Percentiles rank a stretch among this genome's conserved stretches.
Evolutionary conservation across 2,329 filamentous ascomycete genomes (phyloP).

Genomic region (Teratosphaeria pseudoeucalypti): DNA sequence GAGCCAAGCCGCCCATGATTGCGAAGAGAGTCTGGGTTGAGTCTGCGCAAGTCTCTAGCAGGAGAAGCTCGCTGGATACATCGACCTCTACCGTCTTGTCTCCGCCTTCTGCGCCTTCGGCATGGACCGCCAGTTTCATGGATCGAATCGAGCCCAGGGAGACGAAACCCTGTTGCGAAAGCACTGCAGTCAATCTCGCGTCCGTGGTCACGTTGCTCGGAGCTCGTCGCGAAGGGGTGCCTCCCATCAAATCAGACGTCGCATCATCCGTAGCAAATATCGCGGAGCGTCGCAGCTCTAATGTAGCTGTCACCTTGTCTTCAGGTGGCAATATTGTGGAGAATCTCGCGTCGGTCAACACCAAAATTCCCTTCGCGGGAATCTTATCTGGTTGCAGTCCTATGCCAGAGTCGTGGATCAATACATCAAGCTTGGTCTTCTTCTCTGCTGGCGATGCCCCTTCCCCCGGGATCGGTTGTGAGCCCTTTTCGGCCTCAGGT

Average conservation of each 20-base stretch:
- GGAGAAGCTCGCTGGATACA: slow-evolving; percentile 72
- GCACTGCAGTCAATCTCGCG: slow-evolving; percentile 29
- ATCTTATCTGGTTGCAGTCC: slow-evolving; percentile 73
- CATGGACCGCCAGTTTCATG: slow-evolving; percentile 46
- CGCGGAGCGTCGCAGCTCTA: slow-evolving; percentile 69
- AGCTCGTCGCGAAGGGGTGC: not conserved
- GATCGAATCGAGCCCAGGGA: slow-evolving; percentile 80
- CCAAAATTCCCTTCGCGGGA: slow-evolving; percentile 64
- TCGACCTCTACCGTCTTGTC: slow-evolving; percentile 67
- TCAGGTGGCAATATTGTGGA: slow-evolving; percentile 57
- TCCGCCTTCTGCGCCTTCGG: slow-evolving; percentile 53
- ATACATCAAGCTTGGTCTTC: slow-evolving; percentile 56
- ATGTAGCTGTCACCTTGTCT: slow-evolving; percentile 50
- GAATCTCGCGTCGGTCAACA: slow-evolving; percentile 67
- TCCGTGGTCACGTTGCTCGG: slow-evolving; percentile 11
- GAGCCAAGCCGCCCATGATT: slow-evolving; percentile 67
- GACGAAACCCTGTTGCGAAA: slow-evolving; percentile 63
- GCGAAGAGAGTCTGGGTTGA: slow-evolving; percentile 86
- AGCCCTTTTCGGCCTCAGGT: slow-evolving; percentile 14
- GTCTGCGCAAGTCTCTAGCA: slow-evolving; percentile 91
- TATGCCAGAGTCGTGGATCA: slow-evolving; percentile 68
- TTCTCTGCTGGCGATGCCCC: slow-evolving; percentile 23
- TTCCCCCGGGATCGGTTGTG: slow-evolving; percentile 5
- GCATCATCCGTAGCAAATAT: slow-evolving; percentile 63
- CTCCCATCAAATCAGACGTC: not conserved